Percentiles rank a stretch among this genome's conserved stretches.
Conservation (phyloP, 1,284 basidiomycete genomes). For the Polyporus tsugae region DNA sequence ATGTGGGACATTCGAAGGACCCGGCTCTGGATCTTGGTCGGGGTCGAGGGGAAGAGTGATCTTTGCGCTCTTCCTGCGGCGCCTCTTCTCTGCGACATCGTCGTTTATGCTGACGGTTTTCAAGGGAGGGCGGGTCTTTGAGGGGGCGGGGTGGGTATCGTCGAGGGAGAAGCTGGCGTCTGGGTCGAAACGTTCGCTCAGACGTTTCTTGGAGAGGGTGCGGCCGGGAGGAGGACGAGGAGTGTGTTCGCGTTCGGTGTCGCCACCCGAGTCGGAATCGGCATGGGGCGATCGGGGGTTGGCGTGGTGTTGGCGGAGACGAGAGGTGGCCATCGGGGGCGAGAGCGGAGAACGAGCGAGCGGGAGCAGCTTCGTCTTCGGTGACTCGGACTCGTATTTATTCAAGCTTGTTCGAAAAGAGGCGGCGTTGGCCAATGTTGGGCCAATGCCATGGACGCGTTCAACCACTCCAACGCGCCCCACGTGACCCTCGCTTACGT, state of each 20-base stretch:
- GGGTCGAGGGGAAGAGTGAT: conserved; percentile 42
- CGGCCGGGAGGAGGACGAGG: conserved; percentile 32
- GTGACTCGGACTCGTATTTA: too few species aligned
- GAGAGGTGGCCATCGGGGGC: conserved; percentile 38
- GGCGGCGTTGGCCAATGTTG: too few species aligned
- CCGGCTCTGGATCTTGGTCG: conserved; percentile 60
- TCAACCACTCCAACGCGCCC: conserved; percentile 38
- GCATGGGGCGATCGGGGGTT: conserved; percentile 29
- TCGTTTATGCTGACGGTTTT: conserved; percentile 79
- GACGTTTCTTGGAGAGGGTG: conserved; percentile 58
- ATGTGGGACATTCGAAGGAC: conserved; percentile 55
- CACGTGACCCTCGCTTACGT: conserved; percentile 31
- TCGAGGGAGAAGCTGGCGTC: conserved; percentile 62
- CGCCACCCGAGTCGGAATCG: conserved; percentile 41
- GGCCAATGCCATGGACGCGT: too few species aligned
- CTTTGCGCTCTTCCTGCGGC: conserved; percentile 77
- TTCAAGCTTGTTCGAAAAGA: too few species aligned
- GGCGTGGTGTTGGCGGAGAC: conserved; percentile 33
- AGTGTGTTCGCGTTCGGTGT: conserved; percentile 40
- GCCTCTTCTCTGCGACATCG: conserved; percentile 80
- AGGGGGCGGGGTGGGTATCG: conserved; percentile 35
- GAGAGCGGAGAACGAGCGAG: conserved; percentile 18
- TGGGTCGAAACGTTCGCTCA: conserved; percentile 61
- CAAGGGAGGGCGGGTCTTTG: conserved; percentile 50
- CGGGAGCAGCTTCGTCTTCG: not conserved